Evolutionary conservation across 129 eudicot species (phyloP), one percentile per base, ranked within the genome.

Genomic region (Chrysanthemum seticuspe): DNA sequence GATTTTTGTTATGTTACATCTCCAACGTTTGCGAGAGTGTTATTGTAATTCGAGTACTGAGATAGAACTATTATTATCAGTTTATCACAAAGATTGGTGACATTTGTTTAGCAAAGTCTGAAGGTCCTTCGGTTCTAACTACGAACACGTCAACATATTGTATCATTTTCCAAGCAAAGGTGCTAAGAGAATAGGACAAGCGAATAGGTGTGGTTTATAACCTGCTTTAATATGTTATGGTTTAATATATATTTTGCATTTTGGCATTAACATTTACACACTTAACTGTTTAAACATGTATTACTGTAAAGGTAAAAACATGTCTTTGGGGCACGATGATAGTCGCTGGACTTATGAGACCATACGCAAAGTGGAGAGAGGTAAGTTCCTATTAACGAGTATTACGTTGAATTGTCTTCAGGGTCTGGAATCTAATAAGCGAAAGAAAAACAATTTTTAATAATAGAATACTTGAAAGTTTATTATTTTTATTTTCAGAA

Each of bases 1-100:
- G 57, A 44, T 44, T 50, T 36, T 70, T 50, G 14, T 16, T 21
- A 45, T 68, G 68, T 27, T 59, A 68, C 13, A 19, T 76, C 59
- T 68, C 27, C 21, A 16, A 9, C 66, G 7, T 58, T 27, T 75
- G 31, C 13, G 71, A 55, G 56, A 65, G 47, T 74, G 66, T 65
- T 75, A 16, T 29, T 53, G 65, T 64, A 52, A 48, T 36, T 40
- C 10, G 29, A 75, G 45, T 48, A 55, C 23, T 64, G 53, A 10
- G 64, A 52, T 64, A 18, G 25, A 74, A 18, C 54, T 51, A 51
- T 66, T 56, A 75, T 56, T 44, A 66, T 11, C 45, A 10, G 27
- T 40, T 6, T 40, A 40, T 40, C 47, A 40, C 10, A 7, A 48
- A 55, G 47, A 54, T 14, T 36, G 62, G 71, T 54, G 15, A 47